Evolutionary conservation across 2,329 filamentous ascomycete species (phyloP), one percentile per base, ranked within the genome.

Genomic region (Annulohypoxylon truncatum): DNA sequence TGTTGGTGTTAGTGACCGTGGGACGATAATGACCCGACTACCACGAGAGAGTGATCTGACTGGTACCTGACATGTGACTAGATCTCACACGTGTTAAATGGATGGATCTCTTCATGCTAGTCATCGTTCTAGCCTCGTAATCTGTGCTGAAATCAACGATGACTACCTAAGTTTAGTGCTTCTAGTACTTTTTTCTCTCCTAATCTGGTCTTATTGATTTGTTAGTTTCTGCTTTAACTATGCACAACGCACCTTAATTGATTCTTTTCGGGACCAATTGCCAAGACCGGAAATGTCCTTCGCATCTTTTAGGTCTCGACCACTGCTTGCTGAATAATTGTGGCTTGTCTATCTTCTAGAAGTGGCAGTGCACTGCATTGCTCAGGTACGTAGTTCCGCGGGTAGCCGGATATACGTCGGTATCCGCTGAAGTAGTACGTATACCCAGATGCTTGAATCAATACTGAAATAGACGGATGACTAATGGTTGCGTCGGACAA

Each of bases 21-120:
- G 64, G 58, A 63, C 42, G 67, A 70, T 55, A 28, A 42, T 70
- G 55, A 63, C 65, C 62, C 61, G 64, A 70, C 67, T 13, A 66
- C 46, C 61, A 68, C 58, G 67, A 70, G 65, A 67, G 61, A 57
- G 24, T 70, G 67, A 70, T 54, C 64, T 66, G 67, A 70, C 58
- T 48, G 59, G 67, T 70, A 67, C 64, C 64, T 70, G 64, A 62
- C 67, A 70, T 63, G 64, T 68, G 64, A 70, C 61, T 64, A 66
- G 63, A 66, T 69, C 57, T 64, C 56, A 53, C 60, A 61, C 60
- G 63, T 61, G 66, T 55, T 51, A 20, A 20, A 47, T 42, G 35
- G 54, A 22, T 55, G 55, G 22, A 59, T 52, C 52, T 66, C 46
- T 59, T 54, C 24, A 58, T 60, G 44, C 50, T 28, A 60, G 54